Evolutionary conservation across 306 rosid species (phyloP).

Genomic region (Rosa lucieae): DNA sequence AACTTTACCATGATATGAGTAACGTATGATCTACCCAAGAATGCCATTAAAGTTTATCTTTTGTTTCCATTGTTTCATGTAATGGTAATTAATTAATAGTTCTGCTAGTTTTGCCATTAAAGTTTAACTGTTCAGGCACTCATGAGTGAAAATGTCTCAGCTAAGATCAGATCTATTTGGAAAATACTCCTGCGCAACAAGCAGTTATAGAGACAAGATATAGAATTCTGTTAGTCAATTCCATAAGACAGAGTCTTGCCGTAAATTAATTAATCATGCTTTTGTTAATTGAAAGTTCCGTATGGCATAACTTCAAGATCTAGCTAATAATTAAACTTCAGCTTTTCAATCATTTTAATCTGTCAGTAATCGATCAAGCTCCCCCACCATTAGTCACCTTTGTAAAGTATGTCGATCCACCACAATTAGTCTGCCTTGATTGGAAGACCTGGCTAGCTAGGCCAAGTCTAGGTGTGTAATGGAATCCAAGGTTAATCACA

Average conservation of each 20-base stretch:
- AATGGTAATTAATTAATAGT: background rate
- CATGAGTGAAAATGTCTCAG: background rate
- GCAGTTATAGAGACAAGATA: background rate
- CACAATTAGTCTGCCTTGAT: background rate
- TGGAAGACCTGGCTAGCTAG: background rate
- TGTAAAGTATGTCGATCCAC: background rate
- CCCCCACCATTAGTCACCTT: constrained; percentile 1
- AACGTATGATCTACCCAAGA: too few relatives aligned
- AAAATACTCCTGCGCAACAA: background rate
- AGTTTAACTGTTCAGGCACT: background rate
- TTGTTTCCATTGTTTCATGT: background rate
- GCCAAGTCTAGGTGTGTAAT: background rate
- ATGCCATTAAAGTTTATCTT: too few relatives aligned
- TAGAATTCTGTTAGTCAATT: background rate
- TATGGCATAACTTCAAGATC: background rate
- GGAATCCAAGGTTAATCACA: constrained; percentile 20
- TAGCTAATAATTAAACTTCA: background rate
- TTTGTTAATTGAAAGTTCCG: background rate
- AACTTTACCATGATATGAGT: background rate
- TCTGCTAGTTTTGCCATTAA: background rate
- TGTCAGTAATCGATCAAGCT: background rate
- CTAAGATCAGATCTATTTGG: background rate
- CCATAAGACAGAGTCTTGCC: background rate
- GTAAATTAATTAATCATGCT: background rate
- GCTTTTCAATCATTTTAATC: background rate